Evolutionary conservation across 371 early-diverging fungal genomes (phyloP).

Genomic region (Globomyces sp.): DNA sequence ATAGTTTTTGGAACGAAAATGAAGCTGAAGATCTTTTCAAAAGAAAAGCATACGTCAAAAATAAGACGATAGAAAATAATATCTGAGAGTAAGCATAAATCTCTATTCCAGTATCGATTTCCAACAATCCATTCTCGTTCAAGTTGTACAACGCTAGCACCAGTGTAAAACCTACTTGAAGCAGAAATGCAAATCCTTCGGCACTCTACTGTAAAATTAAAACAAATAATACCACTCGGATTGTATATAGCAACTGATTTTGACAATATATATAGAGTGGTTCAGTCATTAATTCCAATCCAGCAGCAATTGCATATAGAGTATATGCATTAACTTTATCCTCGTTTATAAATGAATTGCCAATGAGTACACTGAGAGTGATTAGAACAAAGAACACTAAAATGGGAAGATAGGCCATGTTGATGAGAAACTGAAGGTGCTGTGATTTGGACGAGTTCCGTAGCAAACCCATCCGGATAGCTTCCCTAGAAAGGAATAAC

Average conservation of each 20-base stretch:
- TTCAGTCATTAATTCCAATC: constrained; percentile 75
- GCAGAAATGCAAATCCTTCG: constrained; percentile 76
- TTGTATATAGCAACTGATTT: constrained; percentile 66
- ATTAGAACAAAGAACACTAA: not conserved
- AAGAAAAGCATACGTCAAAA: constrained; percentile 22
- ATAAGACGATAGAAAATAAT: constrained; percentile 16
- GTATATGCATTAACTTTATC: constrained; percentile 38
- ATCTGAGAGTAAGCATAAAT: constrained; percentile 29
- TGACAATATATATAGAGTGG: constrained; percentile 79
- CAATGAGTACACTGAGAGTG: not conserved
- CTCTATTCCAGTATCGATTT: constrained; percentile 16
- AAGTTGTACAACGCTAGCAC: constrained; percentile 21
- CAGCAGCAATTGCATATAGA: constrained; percentile 72
- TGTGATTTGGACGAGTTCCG: constrained; percentile 28
- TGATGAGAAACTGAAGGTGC: constrained; percentile 56
- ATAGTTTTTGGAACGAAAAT: constrained; percentile 27
- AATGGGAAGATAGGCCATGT: constrained; percentile 74
- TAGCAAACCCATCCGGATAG: constrained; percentile 79
- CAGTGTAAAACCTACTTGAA: constrained; percentile 69
- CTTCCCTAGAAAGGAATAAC: constrained; percentile 89
- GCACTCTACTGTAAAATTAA: no score
- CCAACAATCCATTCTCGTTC: not conserved
- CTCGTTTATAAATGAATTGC: constrained; percentile 1
- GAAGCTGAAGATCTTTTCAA: constrained; percentile 59
- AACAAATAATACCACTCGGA: constrained; percentile 63